Conservation (phyloP, 805 yeast genomes). For the Candida jianshihensis region DNA sequence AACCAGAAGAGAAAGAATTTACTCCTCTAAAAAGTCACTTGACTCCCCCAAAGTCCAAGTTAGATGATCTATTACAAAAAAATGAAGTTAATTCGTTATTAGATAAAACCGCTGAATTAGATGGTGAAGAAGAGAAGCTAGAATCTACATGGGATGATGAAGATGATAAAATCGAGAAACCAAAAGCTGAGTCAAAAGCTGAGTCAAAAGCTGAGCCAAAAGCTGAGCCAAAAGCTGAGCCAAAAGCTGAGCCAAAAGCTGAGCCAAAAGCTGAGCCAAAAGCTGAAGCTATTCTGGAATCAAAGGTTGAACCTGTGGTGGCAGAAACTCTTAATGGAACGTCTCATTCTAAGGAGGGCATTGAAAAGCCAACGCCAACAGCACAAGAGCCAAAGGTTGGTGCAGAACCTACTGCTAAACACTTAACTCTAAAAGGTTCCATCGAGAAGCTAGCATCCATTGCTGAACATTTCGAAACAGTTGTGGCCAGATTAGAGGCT, state of each 20-base stretch:
- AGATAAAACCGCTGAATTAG: conserved; percentile 36
- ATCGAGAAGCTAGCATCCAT: conserved; percentile 59
- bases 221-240: conserved; percentile 17
- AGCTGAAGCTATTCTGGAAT: conserved; percentile 8
- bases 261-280: conserved; percentile 9
- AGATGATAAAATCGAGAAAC: conserved; percentile 14
- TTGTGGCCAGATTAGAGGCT: conserved; percentile 42
- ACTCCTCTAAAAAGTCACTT: conserved; percentile 22
- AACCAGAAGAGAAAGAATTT: conserved; percentile 7
- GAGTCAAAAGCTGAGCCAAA: conserved; percentile 8
- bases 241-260: conserved; percentile 10
- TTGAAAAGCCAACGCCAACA: conserved; percentile 4
- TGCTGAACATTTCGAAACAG: conserved; percentile 50
- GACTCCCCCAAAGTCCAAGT: conserved; percentile 33
- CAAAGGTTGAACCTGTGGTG: conserved; percentile 9
- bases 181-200: conserved; percentile 10
- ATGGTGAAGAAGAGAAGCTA: conserved; percentile 25
- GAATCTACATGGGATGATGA: conserved; percentile 32
- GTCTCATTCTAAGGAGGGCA: conserved; percentile 9
- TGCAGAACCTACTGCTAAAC: conserved; percentile 23
- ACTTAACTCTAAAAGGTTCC: conserved; percentile 64
- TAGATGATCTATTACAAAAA: conserved; percentile 42
- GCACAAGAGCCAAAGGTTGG: conserved; percentile 5
- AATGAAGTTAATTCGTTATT: conserved; percentile 41
- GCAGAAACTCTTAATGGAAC: conserved; percentile 9